phyloP scores from a whole-genome alignment of 2,329 filamentous ascomycete species.

The Arthroderma uncinatum region DNA sequence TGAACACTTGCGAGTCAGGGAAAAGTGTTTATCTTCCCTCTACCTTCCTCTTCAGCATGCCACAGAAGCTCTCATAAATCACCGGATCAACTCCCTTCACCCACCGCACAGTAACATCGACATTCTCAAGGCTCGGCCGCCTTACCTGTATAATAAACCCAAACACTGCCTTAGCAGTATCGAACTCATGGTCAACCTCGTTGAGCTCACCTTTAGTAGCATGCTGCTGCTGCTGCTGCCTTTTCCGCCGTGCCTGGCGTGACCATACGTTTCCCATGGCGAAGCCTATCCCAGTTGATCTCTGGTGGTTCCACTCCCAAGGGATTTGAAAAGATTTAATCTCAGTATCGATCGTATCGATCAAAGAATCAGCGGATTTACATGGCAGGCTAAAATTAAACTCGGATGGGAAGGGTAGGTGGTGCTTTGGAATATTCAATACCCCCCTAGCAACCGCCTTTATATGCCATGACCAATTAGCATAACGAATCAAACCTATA shows the following conservation, averaged over 20 bases:
- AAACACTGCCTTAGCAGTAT: constrained; percentile 36
- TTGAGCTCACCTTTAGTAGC: constrained; percentile 16
- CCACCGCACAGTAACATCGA: constrained; percentile 54
- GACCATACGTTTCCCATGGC: constrained; percentile 64
- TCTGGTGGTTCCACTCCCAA: constrained; percentile 53
- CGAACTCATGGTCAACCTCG: constrained; percentile 22
- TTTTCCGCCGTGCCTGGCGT: constrained; percentile 56
- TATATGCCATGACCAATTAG: constrained; percentile 3
- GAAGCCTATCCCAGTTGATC: constrained; percentile 49
- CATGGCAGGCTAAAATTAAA: constrained; percentile 33
- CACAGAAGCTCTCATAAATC: constrained; percentile 78
- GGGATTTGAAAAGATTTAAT: constrained; percentile 48
- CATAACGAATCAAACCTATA: constrained; percentile 14
- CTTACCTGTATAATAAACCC: constrained; percentile 38
- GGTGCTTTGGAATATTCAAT: constrained; percentile 39
- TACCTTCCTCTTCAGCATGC: constrained; percentile 55
- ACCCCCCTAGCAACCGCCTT: constrained; percentile 29
- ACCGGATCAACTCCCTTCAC: constrained; percentile 60
- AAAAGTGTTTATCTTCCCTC: constrained; percentile 12
- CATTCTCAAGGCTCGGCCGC: constrained; percentile 17
- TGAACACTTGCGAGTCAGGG: background rate
- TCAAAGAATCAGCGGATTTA: constrained; percentile 23
- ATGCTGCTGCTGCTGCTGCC: constrained; percentile 17
- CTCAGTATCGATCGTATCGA: constrained; percentile 35
- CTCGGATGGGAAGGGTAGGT: constrained; percentile 44